phyloP scores from a whole-genome alignment of 73 alveolate genomes.

The Breviolum minutum region DNA sequence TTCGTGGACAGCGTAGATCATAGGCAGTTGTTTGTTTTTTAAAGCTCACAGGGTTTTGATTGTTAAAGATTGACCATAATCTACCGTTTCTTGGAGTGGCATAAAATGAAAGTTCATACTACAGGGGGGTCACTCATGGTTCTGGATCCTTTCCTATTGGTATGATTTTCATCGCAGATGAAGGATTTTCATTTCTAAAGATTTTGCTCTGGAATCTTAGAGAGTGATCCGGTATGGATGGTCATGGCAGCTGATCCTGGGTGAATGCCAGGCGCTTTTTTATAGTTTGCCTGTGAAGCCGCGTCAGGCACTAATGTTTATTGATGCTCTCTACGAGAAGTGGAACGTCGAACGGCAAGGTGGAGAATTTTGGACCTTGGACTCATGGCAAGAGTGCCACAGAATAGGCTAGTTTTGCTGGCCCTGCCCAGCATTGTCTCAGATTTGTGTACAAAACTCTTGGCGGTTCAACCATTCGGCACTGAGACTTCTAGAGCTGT shows the following conservation, averaged over 20 bases:
- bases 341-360: slow-evolving; percentile 64
- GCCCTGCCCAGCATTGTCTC: slow-evolving; percentile 14
- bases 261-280: not conserved
- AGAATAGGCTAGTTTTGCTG: slow-evolving; percentile 58
- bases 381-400: slow-evolving; percentile 95
- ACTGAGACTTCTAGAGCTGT: slow-evolving; percentile 11
- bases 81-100: no score
- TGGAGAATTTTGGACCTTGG: slow-evolving; percentile 75
- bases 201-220: not conserved
- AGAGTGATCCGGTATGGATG: not conserved
- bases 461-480: slow-evolving; percentile 48
- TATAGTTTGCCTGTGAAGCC: not conserved
- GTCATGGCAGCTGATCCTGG: not conserved
- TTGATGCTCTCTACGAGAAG: slow-evolving; percentile 70
- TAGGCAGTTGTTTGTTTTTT: not conserved
- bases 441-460: slow-evolving; percentile 50
- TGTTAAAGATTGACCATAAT: not conserved
- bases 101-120: not conserved
- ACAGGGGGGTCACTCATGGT: no score
- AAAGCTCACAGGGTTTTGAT: not conserved
- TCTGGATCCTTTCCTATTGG: no score
- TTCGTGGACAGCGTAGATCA: not conserved
- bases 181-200: not conserved
- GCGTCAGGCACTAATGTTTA: slow-evolving; percentile 76
- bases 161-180: not conserved